phyloP scores from a whole-genome alignment of 495 filamentous ascomycete genomes.

The Eremomyces bilateralis region DNA sequence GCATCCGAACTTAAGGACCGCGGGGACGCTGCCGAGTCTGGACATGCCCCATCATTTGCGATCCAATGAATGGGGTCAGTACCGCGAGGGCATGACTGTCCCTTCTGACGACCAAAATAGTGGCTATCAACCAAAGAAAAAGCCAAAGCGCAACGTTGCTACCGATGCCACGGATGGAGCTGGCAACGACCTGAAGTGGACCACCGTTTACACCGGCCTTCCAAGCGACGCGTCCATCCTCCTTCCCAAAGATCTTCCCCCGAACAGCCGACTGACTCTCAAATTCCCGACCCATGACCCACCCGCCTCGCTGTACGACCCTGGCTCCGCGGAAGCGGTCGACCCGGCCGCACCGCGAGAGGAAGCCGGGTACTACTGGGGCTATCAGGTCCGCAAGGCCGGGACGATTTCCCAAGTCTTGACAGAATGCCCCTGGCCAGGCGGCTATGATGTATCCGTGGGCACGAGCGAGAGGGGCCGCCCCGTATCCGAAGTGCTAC shows the following conservation, averaged over 20 bases:
- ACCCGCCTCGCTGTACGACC: slow-evolving; percentile 2
- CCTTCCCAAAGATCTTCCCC: slow-evolving; percentile 30
- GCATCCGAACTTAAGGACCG: slow-evolving; percentile 44
- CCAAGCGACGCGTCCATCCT: slow-evolving; percentile 10
- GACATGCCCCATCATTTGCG: slow-evolving; percentile 61
- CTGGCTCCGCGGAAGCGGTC: slow-evolving; percentile 27
- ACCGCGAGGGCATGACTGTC: slow-evolving; percentile 47
- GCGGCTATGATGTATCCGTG: slow-evolving; percentile 34
- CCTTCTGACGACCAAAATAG: slow-evolving; percentile 7
- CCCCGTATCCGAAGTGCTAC: slow-evolving; percentile 18
- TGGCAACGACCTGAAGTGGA: slow-evolving; percentile 8
- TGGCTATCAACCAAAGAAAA: slow-evolving; percentile 16
- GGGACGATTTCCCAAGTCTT: slow-evolving; percentile 39
- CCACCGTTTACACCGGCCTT: slow-evolving; percentile 38
- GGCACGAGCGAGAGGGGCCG: slow-evolving; percentile 54
- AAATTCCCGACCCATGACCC: slow-evolving; percentile 25
- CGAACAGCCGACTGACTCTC: slow-evolving; percentile 42
- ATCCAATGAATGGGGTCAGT: slow-evolving; percentile 40
- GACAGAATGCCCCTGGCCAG: slow-evolving; percentile 22
- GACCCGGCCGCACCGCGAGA: slow-evolving; percentile 37
- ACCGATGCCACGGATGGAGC: background rate
- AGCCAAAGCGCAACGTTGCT: slow-evolving; percentile 6
- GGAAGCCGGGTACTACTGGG: slow-evolving; percentile 58
- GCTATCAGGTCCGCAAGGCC: slow-evolving; percentile 39
- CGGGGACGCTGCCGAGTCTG: slow-evolving; percentile 42